Base-by-base conservation (phyloP, 768 basidiomycete genomes). In the Mycena chlorophos region DNA sequence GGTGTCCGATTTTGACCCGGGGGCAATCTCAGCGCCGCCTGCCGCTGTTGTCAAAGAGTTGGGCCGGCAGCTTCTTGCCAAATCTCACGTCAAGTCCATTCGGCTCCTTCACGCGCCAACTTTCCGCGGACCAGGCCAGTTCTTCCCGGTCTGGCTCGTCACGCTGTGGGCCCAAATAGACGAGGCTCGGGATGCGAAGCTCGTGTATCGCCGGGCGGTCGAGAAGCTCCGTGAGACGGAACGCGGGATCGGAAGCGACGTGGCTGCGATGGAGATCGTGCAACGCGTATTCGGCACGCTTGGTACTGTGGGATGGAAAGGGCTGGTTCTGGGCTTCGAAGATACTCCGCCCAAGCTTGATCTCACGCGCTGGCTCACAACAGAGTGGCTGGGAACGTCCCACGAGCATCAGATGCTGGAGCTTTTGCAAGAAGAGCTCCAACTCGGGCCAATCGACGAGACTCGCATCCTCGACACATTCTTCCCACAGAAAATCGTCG, bases 351-450 rank as follows among this genome's bases (percentile, higher is more conserved):
- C 47, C 22, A 17, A 49, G 5, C 28, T 29, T 1, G 20, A 28
- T 17, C 52, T 58, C 3, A 27, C 49, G 27, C 52, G 25, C 46
- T 58, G 57, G 57, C 39, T 58, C 17, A 58, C 42, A 3, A 54
- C 27, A 14, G 52, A 53, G 14, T 58, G 57, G 57, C 31, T 54
- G 25, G 45, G 10, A 12, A 54, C 40, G 0, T 47, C 52, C 23
- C 57, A 58, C 25, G 52, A 57, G n/a, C 45, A 57, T 19, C 43
- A 48, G 19, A 43, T 56, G 49, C 56, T 57, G 16, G 30, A 56
- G 34, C 29, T 53, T 5, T 47, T 57, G 13, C 46, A 51, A 3
- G 20, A 25, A 4, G 52, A 58, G 37, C 52, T 58, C 25, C 40
- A 43, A n/a, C 22, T 54, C 26, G 49, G 40, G 37, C 40, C 49